Evolutionary conservation across 1,284 basidiomycete genomes (phyloP), one percentile per base, ranked within the genome.

Genomic region (Pseudozyma tsukubaensis): DNA sequence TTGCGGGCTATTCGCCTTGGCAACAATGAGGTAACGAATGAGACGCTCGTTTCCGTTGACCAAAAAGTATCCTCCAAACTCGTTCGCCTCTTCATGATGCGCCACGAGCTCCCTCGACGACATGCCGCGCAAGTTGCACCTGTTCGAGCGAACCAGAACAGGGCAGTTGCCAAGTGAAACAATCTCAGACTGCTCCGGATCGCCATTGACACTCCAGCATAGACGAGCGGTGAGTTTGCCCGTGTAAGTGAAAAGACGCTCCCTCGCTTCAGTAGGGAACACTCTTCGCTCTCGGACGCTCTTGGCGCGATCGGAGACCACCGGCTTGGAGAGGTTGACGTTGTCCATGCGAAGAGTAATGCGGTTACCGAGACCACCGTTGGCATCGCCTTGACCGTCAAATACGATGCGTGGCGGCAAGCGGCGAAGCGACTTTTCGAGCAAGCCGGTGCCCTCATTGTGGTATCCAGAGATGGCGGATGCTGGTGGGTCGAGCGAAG

Each of bases 1-100:
- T 71, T 93, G 92, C 80, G 92, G 92, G 86, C 95, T 93, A 84
- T 97, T 94, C 67, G 94, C 89, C 77, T 90, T 91, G 71, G 90
- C 94, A 74, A 94, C 90, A 85, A 95, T 95, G 82, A 97, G 91
- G 86, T 95, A 98, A 64, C 97, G 94, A 80, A 99, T 94, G 76
- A 99, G 89, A 86, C 95, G 94, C 87, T 99, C 97, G 87, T 98
- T 99, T 70, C 97, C 97, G 85, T 99, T 99, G 85, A 99, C 92
- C 80, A 99, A 89, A 84, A 99, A 99, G 87, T 99, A 99, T 32
- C 96, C 97, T 49, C 97, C 97, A 84, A 98, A 97, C 85, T 99
- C 97, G 86, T 96, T 94, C 3, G 97, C 91, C 84, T 99, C 97
- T 88, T 99, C 97, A 83, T 96, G 92, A 77, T 91, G 91, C 63